Base-by-base conservation (phyloP, 2,329 filamentous ascomycete species). In the Bipolaris victoriae region DNA sequence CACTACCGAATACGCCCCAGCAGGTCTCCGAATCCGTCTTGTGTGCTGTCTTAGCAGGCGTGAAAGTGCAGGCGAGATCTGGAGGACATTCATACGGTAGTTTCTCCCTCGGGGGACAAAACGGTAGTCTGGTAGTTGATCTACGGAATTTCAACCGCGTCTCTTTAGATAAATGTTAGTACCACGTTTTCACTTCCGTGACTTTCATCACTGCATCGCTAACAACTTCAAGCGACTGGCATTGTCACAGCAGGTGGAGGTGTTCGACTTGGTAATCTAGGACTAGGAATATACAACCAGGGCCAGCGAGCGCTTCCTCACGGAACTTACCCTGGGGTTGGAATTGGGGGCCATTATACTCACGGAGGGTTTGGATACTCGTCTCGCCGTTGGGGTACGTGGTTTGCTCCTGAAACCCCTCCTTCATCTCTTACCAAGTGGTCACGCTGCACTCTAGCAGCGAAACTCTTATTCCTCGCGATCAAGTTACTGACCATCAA, bases 81-180 rank as follows among this genome's bases (percentile, higher is more conserved):
- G 86, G 86, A 5, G 86, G 86, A 0, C 86, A 88, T 63, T 87
- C 84, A 0, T 88, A 85, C 57, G 85, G 75, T 0, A 78, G 78
- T 0, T 78, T 77, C 49, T 78, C 78, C 0, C 73, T 80, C 1
- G 79, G 79, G 10, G 80, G 79, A 3, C 70, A 78, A 62, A 70
- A 82, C 49, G 79, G 79, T 7, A 75, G 76, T 52, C 62, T 82
- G 49, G 72, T 80, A 9, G 33, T 56, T 7, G 53, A 56, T 31
- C 6, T 56, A 35, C 53, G 29, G 1, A 56, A 56, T 11, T 52
- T 56, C 33, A 56, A 56, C 10, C 18, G 5, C 1, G 72, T 83
- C 9, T 77, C 80, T 62, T 51, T 81, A n/a, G 72, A 81, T 45
- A 56, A 52, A 7, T 45, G 53, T 51, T 55, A 67, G 5, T 76